Evolutionary conservation across 1,284 basidiomycete species (phyloP), one percentile per base, ranked within the genome.

Genomic region (Moesziomyces antarcticus): DNA sequence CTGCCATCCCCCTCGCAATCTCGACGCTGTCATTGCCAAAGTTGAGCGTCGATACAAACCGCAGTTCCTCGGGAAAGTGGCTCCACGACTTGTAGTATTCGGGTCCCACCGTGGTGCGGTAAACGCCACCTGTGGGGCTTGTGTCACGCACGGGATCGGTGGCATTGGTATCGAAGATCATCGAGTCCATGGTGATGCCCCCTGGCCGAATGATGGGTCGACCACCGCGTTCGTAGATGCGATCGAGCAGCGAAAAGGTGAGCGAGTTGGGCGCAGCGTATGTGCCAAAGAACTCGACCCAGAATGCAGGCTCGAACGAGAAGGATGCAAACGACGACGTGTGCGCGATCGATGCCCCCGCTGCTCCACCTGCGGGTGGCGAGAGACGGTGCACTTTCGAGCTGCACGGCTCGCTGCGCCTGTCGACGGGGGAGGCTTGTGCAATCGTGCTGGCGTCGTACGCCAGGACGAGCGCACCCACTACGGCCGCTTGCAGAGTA

Each of bases 1-100:
- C 41, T 5, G 55, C 55, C 25, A 57, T 7, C 8, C 47, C 55
- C 0, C 44, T 41, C 14, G 55, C 55, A 22, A 57, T 57, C 1
- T 43, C 55, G 18, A 50, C 27, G 2, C 25, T 35, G 47, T 57
- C 42, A 18, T 57, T 56, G 27, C 55, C 55, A 33, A 56, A 56
- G 46, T 56, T 56, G 14, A 56, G 46, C 40, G 55, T 56, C 45
- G 55, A 56, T 4, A 56, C 46, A n/a, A 56, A 56, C 9, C 43
- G 37, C 22, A 49, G 45, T 9, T 33, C 47, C 7, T 25, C 37
- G 3, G 55, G 55, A 40, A 57, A 57, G 22, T 57, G 44, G 30
- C 46, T 46, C 56, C 56, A 58, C 0, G 43, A 45, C 21, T 40
- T 45, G 56, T 51, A 58, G 56, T 50, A 57, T 3, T 44, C 27